phyloP scores from a whole-genome alignment of 192 early-diverging fungal genomes.

The Coemansia sp. region DNA sequence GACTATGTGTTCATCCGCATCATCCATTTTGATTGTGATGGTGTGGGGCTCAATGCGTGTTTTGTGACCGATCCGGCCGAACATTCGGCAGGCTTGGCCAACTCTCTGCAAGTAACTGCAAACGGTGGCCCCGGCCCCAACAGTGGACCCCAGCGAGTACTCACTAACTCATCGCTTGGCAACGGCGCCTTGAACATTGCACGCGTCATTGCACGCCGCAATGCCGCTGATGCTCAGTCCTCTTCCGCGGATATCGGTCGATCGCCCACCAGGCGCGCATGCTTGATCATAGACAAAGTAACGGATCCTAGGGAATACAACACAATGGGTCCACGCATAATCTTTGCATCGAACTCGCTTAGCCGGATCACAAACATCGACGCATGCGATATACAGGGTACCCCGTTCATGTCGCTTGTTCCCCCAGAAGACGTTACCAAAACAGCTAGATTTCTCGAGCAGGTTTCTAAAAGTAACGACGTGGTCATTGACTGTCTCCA shows the following conservation, averaged over 20 bases:
- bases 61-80: neutral
- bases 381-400: slow-evolving; percentile 22
- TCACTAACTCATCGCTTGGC: neutral
- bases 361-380: slow-evolving; percentile 16
- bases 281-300: slow-evolving; percentile 22
- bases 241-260: neutral
- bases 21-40: slow-evolving; percentile 27
- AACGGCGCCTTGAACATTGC: neutral
- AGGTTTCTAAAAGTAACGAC: neutral
- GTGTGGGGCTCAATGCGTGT: slow-evolving; percentile 18
- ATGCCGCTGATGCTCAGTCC: neutral
- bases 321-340: slow-evolving; percentile 16
- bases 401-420: slow-evolving; percentile 20
- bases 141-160: neutral
- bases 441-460: slow-evolving; percentile 16
- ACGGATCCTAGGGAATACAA: neutral
- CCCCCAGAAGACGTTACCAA: slow-evolving; percentile 12
- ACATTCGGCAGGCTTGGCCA: no score
- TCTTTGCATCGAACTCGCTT: slow-evolving; percentile 30
- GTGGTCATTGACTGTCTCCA: slow-evolving; percentile 6
- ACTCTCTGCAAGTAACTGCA: neutral
- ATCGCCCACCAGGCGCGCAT: slow-evolving; percentile 12
- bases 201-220: neutral
- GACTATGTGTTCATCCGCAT: slow-evolving; percentile 6
- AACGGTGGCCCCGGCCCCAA: neutral